Base-by-base conservation (phyloP, 768 basidiomycete genomes). In the Termitomyces heimii region DNA sequence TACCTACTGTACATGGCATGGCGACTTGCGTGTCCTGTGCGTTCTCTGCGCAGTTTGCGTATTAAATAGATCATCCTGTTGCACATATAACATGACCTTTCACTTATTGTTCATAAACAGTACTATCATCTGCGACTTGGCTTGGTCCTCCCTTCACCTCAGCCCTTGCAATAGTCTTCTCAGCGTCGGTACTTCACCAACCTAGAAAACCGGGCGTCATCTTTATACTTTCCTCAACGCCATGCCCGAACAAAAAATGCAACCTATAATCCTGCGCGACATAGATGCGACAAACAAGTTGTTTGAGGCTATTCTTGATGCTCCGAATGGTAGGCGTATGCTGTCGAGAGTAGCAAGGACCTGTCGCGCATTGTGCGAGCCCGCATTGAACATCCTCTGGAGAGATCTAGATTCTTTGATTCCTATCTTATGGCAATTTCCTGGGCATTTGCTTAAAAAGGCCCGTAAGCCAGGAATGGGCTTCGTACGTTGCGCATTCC, bases 401-500 rank as follows among this genome's bases (percentile, higher is more conserved):
- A 82, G 79, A 66, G 89, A 92, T 64, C 72, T 92, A 55, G 88
- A 91, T 68, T 88, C 86, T 13, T 74, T 91, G 58, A 71, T 83
- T 46, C 89, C 89, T 10, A 74, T 92, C 56, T 74, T 91, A 56
- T 84, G 84, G 35, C 67, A 90, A 54, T 91, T 92, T 67, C 89
- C 89, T 14, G 75, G 73, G 56, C 75, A 79, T 60, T 65, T 90
- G 61, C 73, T 90, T 71, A 88, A 83, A 71, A 88, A 83, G 70
- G 76, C 83, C 56, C 81, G 82, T 60, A 83, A 80, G 66, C 89
- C 89, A 50, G 88, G 88, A 50, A 71, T 89, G 60, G 89, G 89
- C 67, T 75, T 92, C 75, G 89, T 91, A 66, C 67, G 89, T 75
- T 50, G 31, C 46, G 53, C 35, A 35, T 53, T 40, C 5, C 4